Base-by-base conservation (phyloP, 2,329 filamentous ascomycete species). In the Hypoxylon sp. region DNA sequence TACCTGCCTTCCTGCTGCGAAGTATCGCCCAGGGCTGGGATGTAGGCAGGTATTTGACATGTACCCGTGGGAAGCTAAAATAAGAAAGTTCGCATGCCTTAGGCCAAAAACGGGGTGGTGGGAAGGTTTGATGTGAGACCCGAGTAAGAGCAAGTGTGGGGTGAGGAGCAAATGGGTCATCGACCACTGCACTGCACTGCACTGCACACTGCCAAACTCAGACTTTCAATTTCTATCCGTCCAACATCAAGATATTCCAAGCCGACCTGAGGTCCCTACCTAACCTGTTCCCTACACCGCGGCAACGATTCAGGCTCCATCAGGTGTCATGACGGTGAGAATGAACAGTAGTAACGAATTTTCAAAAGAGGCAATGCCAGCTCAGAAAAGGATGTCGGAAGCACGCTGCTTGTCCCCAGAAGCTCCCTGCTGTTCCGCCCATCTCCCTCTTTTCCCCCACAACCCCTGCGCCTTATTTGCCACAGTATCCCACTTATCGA, bases 401-500 rank as follows among this genome's bases (percentile, higher is more conserved):
- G 24, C 24, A 29, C 11, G 29, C 29, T 29, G 13, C 46, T 17
- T 13, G 17, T 44, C 11, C 39, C 8, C 8, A 44, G 7, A 44
- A 44, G 39, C 8, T 42, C 44, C 42, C 29, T 51, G 8, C 6
- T 21, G 10, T 31, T 17, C 47, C 39, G 29, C 8, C 21, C 27
- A 11, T 37, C 46, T n/a, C 21, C 10, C 10, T 24, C 11, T 1
- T 42, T 11, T 10, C 47, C 55, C 46, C 48, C 46, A 27, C 47
- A 39, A 11, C 50, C 48, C 50, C 42, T 46, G 46, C 57, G 46
- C 37, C 46, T 57, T 19, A 46, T 58, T 67, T 24, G 59, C 59
- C 64, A 67, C 59, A 46, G 7, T 11, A 44, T 44, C 19, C 39
- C 39, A 11, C 39, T 11, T 11, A 44, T 44, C 7, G 8, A 44